Conservation (phyloP, 192 early-diverging fungal species). For the Backusella westeae region DNA sequence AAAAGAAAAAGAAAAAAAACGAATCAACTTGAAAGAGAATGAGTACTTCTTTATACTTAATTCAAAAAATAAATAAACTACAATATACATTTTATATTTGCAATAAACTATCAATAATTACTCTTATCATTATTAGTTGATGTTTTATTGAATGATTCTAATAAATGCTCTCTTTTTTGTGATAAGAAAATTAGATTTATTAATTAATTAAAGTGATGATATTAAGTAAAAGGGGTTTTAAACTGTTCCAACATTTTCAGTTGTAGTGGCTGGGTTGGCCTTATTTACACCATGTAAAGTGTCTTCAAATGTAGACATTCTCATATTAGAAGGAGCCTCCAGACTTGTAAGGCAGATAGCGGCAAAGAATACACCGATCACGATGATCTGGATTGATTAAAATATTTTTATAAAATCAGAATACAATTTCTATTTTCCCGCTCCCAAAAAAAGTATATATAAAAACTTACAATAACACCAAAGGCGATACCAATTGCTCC, state of each 20-base stretch:
- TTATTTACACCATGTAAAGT: slow-evolving; percentile 25
- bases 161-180: neutral
- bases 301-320: slow-evolving; percentile 18
- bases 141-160: neutral
- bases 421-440: no score
- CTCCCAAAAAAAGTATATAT: neutral
- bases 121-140: neutral
- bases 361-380: slow-evolving; percentile 19
- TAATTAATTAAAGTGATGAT: neutral
- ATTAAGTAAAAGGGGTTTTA: neutral
- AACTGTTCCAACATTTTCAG: neutral
- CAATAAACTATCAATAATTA: neutral
- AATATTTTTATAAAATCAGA: neutral
- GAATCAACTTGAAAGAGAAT: neutral
- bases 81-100: neutral
- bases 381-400: slow-evolving; percentile 15
- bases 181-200: neutral
- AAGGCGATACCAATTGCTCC: slow-evolving; percentile 22
- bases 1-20: neutral
- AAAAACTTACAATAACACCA: slow-evolving; percentile 35
- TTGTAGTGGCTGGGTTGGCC: neutral
- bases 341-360: slow-evolving; percentile 21
- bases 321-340: slow-evolving; percentile 31
- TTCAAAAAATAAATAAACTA: neutral
- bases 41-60: neutral